phyloP scores from a whole-genome alignment of 2,329 filamentous ascomycete species.

The Thielaviopsis musarum region DNA sequence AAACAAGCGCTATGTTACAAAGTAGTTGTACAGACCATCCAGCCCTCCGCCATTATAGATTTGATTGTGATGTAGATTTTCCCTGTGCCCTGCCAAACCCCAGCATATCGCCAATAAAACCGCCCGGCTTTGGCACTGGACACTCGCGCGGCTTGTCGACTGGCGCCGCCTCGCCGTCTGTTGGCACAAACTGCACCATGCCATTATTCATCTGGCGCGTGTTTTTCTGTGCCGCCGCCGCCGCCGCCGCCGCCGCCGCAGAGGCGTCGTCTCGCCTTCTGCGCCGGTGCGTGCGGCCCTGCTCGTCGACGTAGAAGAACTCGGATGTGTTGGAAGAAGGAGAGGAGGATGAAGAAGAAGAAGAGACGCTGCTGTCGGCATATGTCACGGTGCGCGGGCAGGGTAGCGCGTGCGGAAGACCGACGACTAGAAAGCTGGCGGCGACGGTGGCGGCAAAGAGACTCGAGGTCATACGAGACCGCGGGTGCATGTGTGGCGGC shows the following conservation, averaged over 20 bases:
- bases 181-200: slow-evolving; percentile 30
- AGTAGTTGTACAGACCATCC: neutral
- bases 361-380: slow-evolving; percentile 41
- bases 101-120: slow-evolving; percentile 57
- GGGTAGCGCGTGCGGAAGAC: slow-evolving; percentile 73
- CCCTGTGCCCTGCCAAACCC: slow-evolving; percentile 39
- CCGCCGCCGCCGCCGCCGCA: slow-evolving; percentile 28
- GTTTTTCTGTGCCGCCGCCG: slow-evolving; percentile 25
- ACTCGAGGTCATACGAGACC: slow-evolving; percentile 82
- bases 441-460: slow-evolving; percentile 88
- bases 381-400: slow-evolving; percentile 69
- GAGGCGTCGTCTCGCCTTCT: slow-evolving; percentile 24
- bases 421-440: slow-evolving; percentile 83
- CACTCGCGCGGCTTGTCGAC: slow-evolving; percentile 47
- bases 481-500: slow-evolving; percentile 81
- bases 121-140: slow-evolving; percentile 79
- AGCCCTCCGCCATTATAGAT: neutral
- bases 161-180: slow-evolving; percentile 19
- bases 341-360: neutral
- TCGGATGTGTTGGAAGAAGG: slow-evolving; percentile 2
- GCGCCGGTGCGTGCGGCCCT: slow-evolving; percentile 9
- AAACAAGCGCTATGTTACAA: neutral
- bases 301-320: slow-evolving; percentile 9
- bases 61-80: slow-evolving; percentile 8
- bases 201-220: slow-evolving; percentile 26